These are phyloP conservation scores for Blastosporella zonata DNA, from an alignment of 1,284 basidiomycete genomes.

Conservation along the genomic window DNA sequence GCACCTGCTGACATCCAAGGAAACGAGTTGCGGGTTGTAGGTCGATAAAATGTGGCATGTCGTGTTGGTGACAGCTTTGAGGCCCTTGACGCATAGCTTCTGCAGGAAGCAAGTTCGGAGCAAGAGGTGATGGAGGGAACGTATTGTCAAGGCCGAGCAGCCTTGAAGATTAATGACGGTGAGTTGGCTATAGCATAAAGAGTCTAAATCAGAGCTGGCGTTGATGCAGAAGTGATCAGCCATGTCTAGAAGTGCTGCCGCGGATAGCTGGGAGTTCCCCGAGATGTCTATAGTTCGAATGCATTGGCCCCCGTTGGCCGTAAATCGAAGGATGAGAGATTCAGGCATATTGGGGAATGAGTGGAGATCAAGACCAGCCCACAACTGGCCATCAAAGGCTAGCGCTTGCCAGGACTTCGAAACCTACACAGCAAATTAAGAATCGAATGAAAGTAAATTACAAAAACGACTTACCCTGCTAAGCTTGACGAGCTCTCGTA, in stretches of 20 bases:
- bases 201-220: slow-evolving; percentile 22
- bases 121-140: slow-evolving; percentile 70
- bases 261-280: slow-evolving; percentile 58
- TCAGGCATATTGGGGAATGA: slow-evolving; percentile 57
- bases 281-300: slow-evolving; percentile 61
- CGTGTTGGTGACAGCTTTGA: slow-evolving; percentile 64
- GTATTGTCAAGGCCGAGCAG: slow-evolving; percentile 62
- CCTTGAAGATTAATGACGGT: slow-evolving; percentile 74
- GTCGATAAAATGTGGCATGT: slow-evolving; percentile 67
- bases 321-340: slow-evolving; percentile 47
- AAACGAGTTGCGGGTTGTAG: slow-evolving; percentile 52
- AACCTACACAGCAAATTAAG: slow-evolving; percentile 49
- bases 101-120: slow-evolving; percentile 62
- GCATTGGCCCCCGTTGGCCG: slow-evolving; percentile 61
- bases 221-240: slow-evolving; percentile 51
- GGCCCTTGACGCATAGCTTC: slow-evolving; percentile 63
- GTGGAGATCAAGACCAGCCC: slow-evolving; percentile 63
- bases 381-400: slow-evolving; percentile 86
- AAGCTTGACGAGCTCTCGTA: slow-evolving; percentile 76
- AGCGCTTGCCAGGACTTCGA: slow-evolving; percentile 78
- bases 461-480: slow-evolving; percentile 59
- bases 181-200: slow-evolving; percentile 55
- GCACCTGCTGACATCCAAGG: slow-evolving; percentile 77
- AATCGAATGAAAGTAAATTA: slow-evolving; percentile 11
- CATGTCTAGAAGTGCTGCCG: slow-evolving; percentile 49